These are phyloP conservation scores for Suillus cothurnatus DNA, from an alignment of 768 basidiomycete species.

Conservation along the genomic window DNA sequence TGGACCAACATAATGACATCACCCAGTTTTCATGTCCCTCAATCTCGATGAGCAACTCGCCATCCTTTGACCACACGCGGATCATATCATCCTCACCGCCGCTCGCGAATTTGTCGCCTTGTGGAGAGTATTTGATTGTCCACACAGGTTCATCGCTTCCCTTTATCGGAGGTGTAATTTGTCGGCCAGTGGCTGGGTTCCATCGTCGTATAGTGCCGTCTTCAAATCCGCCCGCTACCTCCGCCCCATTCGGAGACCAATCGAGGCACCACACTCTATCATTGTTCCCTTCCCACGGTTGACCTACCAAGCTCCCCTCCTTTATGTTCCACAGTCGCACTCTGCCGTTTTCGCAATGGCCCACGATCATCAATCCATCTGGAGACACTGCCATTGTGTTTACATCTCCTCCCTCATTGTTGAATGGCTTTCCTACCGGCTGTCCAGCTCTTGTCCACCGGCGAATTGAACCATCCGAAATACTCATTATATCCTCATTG, in stretches of 20 bases:
- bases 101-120: not conserved
- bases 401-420: not conserved
- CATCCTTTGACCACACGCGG: not conserved
- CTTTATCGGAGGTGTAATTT: not conserved
- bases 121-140: not conserved
- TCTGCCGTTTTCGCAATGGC: not conserved
- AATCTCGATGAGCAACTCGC: not conserved
- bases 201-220: constrained; percentile 18
- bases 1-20: not conserved
- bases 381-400: not conserved
- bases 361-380: not conserved
- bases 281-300: not conserved
- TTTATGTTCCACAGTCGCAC: not conserved
- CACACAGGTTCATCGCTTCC: not conserved
- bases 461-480: not conserved
- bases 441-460: not conserved
- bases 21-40: not conserved
- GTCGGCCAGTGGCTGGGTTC: constrained; percentile 11
- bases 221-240: constrained; percentile 10
- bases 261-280: constrained; percentile 2
- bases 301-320: not conserved
- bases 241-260: constrained; percentile 17
- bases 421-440: not conserved
- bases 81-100: not conserved
- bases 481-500: not conserved